Evolutionary conservation across 2,329 filamentous ascomycete genomes (phyloP).

Genomic region (Alternaria angustiovoidea): DNA sequence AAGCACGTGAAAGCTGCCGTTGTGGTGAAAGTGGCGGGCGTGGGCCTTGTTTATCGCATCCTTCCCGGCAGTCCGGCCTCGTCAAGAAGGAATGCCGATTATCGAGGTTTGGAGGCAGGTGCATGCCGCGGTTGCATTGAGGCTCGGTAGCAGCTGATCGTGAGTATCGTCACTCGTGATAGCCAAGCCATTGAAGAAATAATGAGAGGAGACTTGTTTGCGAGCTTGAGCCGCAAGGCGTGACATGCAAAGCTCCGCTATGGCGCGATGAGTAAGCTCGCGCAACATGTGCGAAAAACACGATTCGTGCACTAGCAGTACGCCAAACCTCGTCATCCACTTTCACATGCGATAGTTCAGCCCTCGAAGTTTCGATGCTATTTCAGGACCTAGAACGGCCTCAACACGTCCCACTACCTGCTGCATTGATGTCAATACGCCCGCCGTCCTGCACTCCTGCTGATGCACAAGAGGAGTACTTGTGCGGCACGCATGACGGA

Average conservation of each 20-base stretch:
- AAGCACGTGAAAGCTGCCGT: constrained; percentile 24
- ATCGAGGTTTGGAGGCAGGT: constrained; percentile 10
- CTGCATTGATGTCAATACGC: constrained; percentile 14
- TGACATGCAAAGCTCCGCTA: background rate
- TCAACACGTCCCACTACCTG: constrained; percentile 14
- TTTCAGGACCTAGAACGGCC: constrained; percentile 14
- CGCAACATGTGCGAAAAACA: constrained; percentile 9
- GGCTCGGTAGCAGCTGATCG: constrained; percentile 21
- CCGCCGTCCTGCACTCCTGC: constrained; percentile 8
- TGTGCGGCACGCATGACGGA: constrained; percentile 22
- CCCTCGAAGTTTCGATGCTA: constrained; percentile 1
- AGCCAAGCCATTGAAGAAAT: constrained; percentile 6
- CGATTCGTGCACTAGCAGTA: constrained; percentile 15
- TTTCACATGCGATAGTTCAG: constrained; percentile 27
- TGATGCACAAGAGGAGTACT: constrained; percentile 10
- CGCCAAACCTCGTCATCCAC: constrained; percentile 16
- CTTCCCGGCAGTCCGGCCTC: constrained; percentile 12
- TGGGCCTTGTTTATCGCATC: constrained; percentile 7
- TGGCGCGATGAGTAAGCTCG: constrained; percentile 18
- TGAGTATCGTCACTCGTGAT: constrained; percentile 3
- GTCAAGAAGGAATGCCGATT: constrained; percentile 15
- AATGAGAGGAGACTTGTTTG: background rate
- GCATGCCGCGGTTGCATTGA: constrained; percentile 18
- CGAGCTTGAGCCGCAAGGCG: constrained; percentile 21
- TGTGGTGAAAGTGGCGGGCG: constrained; percentile 17